Conservation (phyloP, 345 rosid species). For the Reutealis trisperma region DNA sequence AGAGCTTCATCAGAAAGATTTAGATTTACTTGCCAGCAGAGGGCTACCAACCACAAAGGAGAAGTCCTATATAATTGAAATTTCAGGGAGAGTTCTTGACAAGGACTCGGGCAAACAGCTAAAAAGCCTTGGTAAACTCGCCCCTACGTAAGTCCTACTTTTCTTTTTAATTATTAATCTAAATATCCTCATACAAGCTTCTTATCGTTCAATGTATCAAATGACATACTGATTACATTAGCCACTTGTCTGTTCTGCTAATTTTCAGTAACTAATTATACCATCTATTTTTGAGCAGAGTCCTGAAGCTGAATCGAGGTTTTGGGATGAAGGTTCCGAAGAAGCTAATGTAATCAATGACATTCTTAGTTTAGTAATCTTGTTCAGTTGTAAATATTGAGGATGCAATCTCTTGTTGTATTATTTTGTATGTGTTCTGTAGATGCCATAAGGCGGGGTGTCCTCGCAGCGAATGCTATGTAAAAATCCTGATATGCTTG, state of each 20-base stretch:
- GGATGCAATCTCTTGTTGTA: neutral
- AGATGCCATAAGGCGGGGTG: neutral
- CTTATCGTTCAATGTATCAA: neutral
- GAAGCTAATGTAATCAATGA: neutral
- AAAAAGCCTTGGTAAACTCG: constrained; percentile 26
- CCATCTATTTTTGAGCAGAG: constrained; percentile 17
- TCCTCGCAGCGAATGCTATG: neutral
- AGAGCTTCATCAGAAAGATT: constrained; percentile 32
- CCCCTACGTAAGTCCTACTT: constrained; percentile 31
- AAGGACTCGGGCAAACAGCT: constrained; percentile 21
- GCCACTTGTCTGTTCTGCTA: too few species aligned
- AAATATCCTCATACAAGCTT: neutral
- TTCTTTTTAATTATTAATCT: neutral
- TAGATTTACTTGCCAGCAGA: constrained; percentile 23
- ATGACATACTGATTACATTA: neutral
- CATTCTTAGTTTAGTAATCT: neutral
- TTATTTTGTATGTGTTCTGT: neutral
- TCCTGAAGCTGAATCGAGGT: constrained; percentile 25
- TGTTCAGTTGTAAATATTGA: neutral
- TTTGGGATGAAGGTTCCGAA: constrained; percentile 34
- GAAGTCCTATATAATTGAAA: constrained; percentile 20
- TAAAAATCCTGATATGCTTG: neutral
- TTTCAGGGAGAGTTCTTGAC: constrained; percentile 28
- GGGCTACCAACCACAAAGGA: constrained; percentile 24
- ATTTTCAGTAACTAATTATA: neutral